Percentiles rank a stretch among this genome's conserved stretches.
Evolutionary conservation across 2,329 filamentous ascomycete genomes (phyloP).

Genomic region (Clarireedia hainanense): DNA sequence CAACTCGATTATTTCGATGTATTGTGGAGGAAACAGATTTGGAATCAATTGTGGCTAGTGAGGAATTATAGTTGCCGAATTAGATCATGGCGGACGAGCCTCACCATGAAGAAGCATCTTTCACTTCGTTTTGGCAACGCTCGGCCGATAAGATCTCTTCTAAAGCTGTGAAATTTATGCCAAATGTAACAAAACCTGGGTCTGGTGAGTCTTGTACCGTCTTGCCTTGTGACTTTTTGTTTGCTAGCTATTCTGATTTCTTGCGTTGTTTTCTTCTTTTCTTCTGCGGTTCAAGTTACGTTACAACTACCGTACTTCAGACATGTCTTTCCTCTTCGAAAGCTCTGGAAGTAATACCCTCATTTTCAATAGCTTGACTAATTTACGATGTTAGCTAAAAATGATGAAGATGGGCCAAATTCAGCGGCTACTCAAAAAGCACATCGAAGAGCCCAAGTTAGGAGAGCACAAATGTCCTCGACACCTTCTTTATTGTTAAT

Average conservation of each 20-base stretch:
- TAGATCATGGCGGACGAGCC: not conserved
- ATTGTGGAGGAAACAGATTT: not conserved
- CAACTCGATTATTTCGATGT: too few relatives aligned
- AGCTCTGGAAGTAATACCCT: not conserved
- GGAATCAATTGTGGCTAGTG: not conserved
- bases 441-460: conserved; percentile 24
- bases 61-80: not conserved
- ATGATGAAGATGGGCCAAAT: conserved; percentile 4
- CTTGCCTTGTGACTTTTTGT: not conserved
- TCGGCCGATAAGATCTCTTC: conserved; percentile 8
- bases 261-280: not conserved
- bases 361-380: not conserved
- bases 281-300: too few relatives aligned
- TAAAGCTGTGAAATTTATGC: conserved; percentile 10
- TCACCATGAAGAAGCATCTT: not conserved
- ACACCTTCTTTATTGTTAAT: not conserved
- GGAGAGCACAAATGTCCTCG: conserved; percentile 25
- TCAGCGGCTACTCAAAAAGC: conserved; percentile 19
- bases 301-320: too few relatives aligned
- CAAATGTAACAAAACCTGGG: conserved; percentile 3
- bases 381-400: conserved; percentile 5
- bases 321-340: not conserved
- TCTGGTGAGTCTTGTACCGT: not conserved
- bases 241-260: too few relatives aligned
- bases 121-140: conserved; percentile 12